Conservation (phyloP, 23 red algal species). For the Gracilaria gracilis region DNA sequence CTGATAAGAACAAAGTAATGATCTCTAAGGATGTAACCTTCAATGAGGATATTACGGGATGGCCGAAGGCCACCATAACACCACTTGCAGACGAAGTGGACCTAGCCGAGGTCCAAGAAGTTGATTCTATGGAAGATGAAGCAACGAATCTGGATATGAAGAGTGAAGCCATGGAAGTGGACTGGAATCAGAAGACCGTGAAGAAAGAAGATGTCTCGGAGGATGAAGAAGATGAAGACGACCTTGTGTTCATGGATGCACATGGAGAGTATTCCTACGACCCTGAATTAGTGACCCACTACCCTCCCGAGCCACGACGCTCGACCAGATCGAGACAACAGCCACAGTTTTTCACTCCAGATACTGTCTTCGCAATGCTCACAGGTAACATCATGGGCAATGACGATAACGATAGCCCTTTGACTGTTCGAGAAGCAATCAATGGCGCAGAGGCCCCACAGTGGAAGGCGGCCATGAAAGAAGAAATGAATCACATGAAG, state of each 20-base stretch:
- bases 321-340: not conserved
- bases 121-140: not conserved
- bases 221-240: not conserved
- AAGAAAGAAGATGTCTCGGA: not conserved
- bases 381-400: not conserved
- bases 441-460: not conserved
- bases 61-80: not conserved
- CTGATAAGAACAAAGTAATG: not conserved
- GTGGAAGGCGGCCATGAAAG: not conserved
- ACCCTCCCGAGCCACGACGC: not conserved
- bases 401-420: not conserved
- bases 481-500: not conserved
- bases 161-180: not conserved
- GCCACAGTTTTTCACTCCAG: not conserved
- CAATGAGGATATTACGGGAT: not conserved
- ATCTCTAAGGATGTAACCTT: not conserved
- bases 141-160: not conserved
- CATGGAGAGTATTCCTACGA: no score
- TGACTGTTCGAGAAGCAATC: not conserved
- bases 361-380: not conserved
- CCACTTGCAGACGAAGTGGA: not conserved
- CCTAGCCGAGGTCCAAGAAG: not conserved
- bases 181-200: not conserved
- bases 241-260: not conserved
- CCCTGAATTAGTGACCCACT: not conserved